Conservation (phyloP, 768 basidiomycete genomes). For the Tephrocybe rancida region DNA sequence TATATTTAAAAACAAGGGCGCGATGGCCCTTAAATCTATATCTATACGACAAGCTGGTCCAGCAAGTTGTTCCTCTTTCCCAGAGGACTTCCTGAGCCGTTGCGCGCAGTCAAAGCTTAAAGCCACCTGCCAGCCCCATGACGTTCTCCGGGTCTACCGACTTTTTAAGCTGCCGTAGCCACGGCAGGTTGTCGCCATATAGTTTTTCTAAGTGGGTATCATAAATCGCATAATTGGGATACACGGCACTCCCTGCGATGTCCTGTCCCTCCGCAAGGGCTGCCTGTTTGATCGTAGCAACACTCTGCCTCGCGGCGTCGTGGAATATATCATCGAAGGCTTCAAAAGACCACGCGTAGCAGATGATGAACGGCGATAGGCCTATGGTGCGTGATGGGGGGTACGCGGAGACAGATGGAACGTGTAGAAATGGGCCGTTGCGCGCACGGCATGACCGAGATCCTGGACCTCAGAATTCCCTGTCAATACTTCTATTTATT, state of each 20-base stretch:
- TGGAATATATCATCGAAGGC: slow-evolving; percentile 41
- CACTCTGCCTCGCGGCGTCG: slow-evolving; percentile 39
- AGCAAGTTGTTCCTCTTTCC: no score
- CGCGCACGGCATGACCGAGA: no score
- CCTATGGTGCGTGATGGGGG: slow-evolving; percentile 24
- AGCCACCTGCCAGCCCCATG: slow-evolving; percentile 68
- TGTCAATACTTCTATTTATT: no score
- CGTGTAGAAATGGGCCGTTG: background rate
- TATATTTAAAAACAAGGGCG: no score
- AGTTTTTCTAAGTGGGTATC: slow-evolving; percentile 51
- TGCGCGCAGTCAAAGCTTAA: slow-evolving; percentile 57
- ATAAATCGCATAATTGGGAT: slow-evolving; percentile 61
- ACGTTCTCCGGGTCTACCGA: slow-evolving; percentile 56
- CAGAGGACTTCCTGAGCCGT: no score
- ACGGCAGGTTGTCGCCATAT: slow-evolving; percentile 49
- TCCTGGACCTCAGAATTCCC: no score
- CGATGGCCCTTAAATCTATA: no score
- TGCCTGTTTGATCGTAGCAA: slow-evolving; percentile 37
- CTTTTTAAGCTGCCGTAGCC: slow-evolving; percentile 40
- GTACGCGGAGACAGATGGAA: background rate
- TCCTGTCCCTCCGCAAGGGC: slow-evolving; percentile 40
- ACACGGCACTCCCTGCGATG: slow-evolving; percentile 37
- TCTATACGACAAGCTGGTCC: no score
- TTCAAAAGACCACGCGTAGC: slow-evolving; percentile 44
- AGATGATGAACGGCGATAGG: slow-evolving; percentile 48